Evolutionary conservation across 73 alveolate genomes (phyloP), one percentile per base, ranked within the genome.

Genomic region (Paramecium primaurelia): DNA sequence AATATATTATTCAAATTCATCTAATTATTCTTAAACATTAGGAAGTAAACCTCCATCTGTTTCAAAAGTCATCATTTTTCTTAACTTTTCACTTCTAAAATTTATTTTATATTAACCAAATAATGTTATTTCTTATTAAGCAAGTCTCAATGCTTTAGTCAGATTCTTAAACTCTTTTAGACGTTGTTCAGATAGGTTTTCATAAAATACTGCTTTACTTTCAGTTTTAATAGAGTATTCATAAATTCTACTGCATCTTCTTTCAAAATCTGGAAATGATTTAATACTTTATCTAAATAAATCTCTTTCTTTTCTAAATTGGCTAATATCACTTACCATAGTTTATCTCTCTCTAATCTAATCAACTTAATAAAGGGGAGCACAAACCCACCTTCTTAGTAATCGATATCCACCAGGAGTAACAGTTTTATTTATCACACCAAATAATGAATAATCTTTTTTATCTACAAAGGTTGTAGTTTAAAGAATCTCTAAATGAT

Each of bases 351-450:
- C 96, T 83, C 90, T 93, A 32, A 96, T 96, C 30, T 86, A 36
- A 26, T 96, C 94, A 4, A 93, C 42, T 58, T 95, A 93, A 45
- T 26, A 54, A 12, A 96, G 93, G 6, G 98, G 98, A 30, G 97
- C 86, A 30, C 94, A 84, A 32, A 96, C 9, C 98, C 98, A 96
- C 59, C 77, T 95, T 60, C 94, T 96, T 3, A 96, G 77, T 60
- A 94, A 86, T 77, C 98, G 54, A 51, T 93, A 85, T 6, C 98
- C 98, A 86, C 92, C 95, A 3, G 93, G 94, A 18, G 98, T 96
- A 32, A 71, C 75, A 32, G 97, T 91, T 16, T 93, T 86, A 77
- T 96, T 91, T 1, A 96, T 75, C 40, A 85, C 85, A 49, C 91
- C 92, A 32, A 96, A 93, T n/a, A 96, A 91, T 32, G 97, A 92